These are phyloP conservation scores for Hyaloscypha bicolor DNA, from an alignment of 495 filamentous ascomycete genomes.

Conservation along the genomic window DNA sequence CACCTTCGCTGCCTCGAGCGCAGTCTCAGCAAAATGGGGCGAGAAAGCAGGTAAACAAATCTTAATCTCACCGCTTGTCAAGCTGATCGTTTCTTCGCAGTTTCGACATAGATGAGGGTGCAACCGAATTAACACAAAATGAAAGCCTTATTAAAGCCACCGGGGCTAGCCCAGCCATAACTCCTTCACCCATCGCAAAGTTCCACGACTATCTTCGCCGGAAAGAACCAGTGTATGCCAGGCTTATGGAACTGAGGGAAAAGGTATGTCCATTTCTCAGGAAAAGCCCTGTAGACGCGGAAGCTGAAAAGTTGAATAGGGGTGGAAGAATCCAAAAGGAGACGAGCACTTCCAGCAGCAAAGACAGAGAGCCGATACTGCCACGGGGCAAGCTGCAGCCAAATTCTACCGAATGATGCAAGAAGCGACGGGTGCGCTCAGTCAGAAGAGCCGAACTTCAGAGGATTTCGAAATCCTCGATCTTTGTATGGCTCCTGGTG, in stretches of 20 bases:
- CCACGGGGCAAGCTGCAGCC: slow-evolving; percentile 7
- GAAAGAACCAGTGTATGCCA: no score
- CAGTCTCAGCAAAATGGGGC: no score
- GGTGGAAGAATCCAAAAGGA: slow-evolving; percentile 43
- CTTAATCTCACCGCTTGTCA: no score
- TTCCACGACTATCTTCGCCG: no score
- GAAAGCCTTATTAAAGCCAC: no score
- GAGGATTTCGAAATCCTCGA: slow-evolving; percentile 38
- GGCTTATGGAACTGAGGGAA: neutral
- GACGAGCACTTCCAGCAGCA: slow-evolving; percentile 42
- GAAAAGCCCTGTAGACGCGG: neutral
- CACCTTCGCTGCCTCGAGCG: no score
- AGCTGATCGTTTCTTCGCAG: no score
- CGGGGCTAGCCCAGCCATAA: no score
- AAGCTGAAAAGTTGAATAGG: slow-evolving; percentile 33
- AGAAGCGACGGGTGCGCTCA: slow-evolving; percentile 35
- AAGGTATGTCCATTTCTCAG: neutral
- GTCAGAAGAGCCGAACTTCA: neutral
- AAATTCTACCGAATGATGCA: slow-evolving; percentile 41
- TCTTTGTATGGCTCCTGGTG: slow-evolving; percentile 61
- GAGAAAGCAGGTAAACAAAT: no score
- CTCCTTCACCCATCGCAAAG: no score
- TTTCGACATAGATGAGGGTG: no score
- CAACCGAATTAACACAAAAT: no score
- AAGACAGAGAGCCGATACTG: slow-evolving; percentile 38